Conservation (phyloP, 176 grass and related monocot genomes). For the Leersia perrieri region DNA sequence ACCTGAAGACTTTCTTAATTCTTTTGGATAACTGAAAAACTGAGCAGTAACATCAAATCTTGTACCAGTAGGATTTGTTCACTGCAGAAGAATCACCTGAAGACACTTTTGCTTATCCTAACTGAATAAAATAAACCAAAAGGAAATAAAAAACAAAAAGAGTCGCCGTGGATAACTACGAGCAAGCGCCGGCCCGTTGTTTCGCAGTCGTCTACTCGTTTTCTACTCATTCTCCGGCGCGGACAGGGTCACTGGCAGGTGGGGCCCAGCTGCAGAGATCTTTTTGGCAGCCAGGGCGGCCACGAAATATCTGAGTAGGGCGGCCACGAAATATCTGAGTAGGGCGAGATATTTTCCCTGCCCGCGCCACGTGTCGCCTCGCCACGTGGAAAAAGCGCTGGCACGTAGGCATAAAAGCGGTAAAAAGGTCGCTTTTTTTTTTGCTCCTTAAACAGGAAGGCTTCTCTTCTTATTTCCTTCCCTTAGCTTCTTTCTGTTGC, state of each 20-base stretch:
- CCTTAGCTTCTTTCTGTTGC: not conserved
- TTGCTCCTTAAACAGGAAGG: not conserved
- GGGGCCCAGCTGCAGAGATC: constrained; percentile 29
- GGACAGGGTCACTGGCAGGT: not conserved
- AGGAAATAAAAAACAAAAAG: no score
- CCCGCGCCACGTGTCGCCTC: constrained; percentile 27
- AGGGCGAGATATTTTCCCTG: constrained; percentile 39
- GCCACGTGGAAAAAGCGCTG: constrained; percentile 57
- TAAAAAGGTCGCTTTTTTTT: constrained; percentile 17
- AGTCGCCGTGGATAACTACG: not conserved
- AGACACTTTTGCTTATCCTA: not conserved
- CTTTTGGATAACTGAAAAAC: not conserved
- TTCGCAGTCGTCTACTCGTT: not conserved
- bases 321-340: constrained; percentile 45
- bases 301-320: constrained; percentile 44
- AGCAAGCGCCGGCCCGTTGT: not conserved
- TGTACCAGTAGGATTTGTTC: not conserved
- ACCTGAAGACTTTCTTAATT: not conserved
- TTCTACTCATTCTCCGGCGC: not conserved
- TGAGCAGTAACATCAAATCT: not conserved
- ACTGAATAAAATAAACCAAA: not conserved
- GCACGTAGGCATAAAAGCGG: constrained; percentile 44
- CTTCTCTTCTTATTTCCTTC: not conserved
- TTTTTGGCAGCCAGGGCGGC: constrained; percentile 9
- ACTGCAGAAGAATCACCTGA: not conserved